A percentile compares a stretch with the other conserved stretches of the same genome.
Conservation (phyloP, 2,329 filamentous ascomycete species). For the Pseudocercospora pini-densiflorae region DNA sequence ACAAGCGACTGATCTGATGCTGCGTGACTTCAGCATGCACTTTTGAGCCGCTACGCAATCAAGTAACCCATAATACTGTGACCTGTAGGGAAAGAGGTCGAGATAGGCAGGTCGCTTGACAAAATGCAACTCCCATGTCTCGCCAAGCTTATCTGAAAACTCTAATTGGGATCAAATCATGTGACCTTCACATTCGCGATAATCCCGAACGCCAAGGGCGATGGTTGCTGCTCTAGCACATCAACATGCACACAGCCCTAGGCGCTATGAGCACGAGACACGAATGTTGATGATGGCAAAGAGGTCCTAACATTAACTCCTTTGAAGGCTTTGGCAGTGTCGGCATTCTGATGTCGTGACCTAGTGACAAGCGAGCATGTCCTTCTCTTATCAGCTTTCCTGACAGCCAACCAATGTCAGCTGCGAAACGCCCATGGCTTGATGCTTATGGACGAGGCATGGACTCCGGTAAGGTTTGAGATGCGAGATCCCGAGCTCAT, state of each 20-base stretch:
- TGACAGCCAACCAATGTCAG: background rate
- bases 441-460: background rate
- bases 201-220: background rate
- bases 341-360: background rate
- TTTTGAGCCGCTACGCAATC: no score
- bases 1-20: no score
- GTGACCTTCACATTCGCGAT: background rate
- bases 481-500: constrained; percentile 5
- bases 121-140: background rate
- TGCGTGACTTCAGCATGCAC: no score
- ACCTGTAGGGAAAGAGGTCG: background rate
- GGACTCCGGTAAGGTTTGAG: background rate
- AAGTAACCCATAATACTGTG: no score
- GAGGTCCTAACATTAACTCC: background rate
- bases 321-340: background rate
- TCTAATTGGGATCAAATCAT: background rate
- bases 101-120: background rate
- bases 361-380: constrained; percentile 1
- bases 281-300: background rate
- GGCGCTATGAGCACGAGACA: background rate
- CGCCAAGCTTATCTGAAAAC: background rate
- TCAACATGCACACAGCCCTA: background rate
- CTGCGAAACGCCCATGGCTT: background rate
- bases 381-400: background rate
- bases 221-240: no score